phyloP scores from a whole-genome alignment of 2,329 filamentous ascomycete species.

The Akanthomyces dipterigenus region DNA sequence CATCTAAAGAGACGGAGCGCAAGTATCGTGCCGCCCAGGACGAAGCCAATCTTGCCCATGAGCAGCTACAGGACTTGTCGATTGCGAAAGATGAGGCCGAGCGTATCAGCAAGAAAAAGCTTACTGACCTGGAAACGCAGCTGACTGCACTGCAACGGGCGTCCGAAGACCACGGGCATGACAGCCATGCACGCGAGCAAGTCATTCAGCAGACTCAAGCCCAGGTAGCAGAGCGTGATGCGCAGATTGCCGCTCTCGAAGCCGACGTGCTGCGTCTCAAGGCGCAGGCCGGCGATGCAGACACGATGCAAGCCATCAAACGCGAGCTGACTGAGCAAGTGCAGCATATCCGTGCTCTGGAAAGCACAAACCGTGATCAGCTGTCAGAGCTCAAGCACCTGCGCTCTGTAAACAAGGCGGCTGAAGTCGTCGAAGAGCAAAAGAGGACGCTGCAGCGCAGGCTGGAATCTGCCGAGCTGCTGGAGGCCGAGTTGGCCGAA shows the following conservation, averaged over 20 bases:
- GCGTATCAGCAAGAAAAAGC: slow-evolving; percentile 49
- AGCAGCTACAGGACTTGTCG: slow-evolving; percentile 70
- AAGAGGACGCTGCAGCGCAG: slow-evolving; percentile 76
- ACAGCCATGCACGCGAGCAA: slow-evolving; percentile 48
- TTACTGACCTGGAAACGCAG: slow-evolving; percentile 48
- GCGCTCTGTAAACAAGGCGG: slow-evolving; percentile 74
- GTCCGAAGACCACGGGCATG: slow-evolving; percentile 53
- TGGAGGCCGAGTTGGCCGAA: slow-evolving; percentile 73
- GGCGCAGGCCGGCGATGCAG: slow-evolving; percentile 77
- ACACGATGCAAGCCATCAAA: slow-evolving; percentile 79
- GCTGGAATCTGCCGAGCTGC: slow-evolving; percentile 63
- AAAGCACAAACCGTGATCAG: slow-evolving; percentile 75
- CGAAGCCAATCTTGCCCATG: slow-evolving; percentile 64
- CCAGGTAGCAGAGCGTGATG: slow-evolving; percentile 62
- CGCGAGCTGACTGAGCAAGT: slow-evolving; percentile 87
- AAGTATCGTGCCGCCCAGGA: slow-evolving; percentile 65
- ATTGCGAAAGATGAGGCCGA: slow-evolving; percentile 63
- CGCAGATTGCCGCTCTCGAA: slow-evolving; percentile 67
- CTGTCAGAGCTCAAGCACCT: slow-evolving; percentile 72
- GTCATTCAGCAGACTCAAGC: slow-evolving; percentile 56
- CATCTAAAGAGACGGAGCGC: slow-evolving; percentile 61
- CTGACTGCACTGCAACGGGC: slow-evolving; percentile 39
- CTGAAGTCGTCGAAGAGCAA: slow-evolving; percentile 92
- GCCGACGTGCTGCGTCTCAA: slow-evolving; percentile 78
- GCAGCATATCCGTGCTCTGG: slow-evolving; percentile 78